Evolutionary conservation across 768 basidiomycete species (phyloP), one percentile per base, ranked within the genome.

Genomic region (Auriculariales sp.): DNA sequence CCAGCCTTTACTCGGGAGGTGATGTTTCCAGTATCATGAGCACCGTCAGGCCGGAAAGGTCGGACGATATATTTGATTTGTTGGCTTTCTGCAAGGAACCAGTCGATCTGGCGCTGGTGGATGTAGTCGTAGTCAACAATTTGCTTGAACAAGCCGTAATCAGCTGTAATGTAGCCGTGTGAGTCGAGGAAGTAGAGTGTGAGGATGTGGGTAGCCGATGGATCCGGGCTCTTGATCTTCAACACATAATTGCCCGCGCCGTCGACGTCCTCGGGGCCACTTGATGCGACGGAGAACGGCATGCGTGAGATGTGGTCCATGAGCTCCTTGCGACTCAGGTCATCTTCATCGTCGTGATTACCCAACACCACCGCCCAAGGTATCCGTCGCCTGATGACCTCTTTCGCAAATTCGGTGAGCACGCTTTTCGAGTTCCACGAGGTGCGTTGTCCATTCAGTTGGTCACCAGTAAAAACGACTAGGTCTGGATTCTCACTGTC

Each of bases 321-420:
- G 58, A 93, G 88, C 15, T 78, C 72, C 28, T 72, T 75, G 54
- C 81, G 78, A 27, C 66, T 56, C 56, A 71, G 56, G 12, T 81
- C 83, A 46, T 78, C 72, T 52, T 92, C 84, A 36, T 78, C 75
- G 56, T 97, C 94, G 62, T 99, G 94, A 59, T 99, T 97, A 1
- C 94, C 94, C 62, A 97, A 93, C 2, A 97, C 74, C 0, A 81
- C 83, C 3, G 89, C 78, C 93, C 93, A 99, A 0, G 93, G 86
- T 31, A 94, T 83, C 19, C 72, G 64, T 44, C 80, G 74, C 11
- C 81, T 77, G 12, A 82, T 83, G 4, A 86, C 87, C 0, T 79
- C 77, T 28, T 69, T 70, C 0, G 89, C 79, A 58, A 93, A 93
- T 64, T 97, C 97, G 12, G 92, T 83, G 5, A 97, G 67, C 3